Percentiles rank a stretch among this genome's conserved stretches.
Conservation (phyloP, 352 stramenopile genomes). For the Discostella stelligera region DNA sequence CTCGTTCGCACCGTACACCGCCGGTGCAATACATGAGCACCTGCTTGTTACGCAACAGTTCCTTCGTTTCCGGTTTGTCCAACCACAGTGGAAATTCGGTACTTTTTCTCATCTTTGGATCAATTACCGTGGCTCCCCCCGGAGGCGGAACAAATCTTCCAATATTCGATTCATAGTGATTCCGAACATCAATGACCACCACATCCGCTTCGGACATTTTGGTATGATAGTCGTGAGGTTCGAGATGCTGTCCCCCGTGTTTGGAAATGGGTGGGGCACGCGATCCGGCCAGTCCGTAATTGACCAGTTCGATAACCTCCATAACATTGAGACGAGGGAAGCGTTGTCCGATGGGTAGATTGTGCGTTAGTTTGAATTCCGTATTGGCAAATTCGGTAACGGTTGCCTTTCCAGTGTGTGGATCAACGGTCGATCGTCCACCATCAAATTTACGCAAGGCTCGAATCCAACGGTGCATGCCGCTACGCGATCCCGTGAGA, state of each 20-base stretch:
- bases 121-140: conserved; percentile 72
- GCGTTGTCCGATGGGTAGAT: conserved; percentile 69
- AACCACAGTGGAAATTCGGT: conserved; percentile 83
- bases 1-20: conserved; percentile 81
- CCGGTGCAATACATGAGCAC: conserved; percentile 87
- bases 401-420: conserved; percentile 15
- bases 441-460: conserved; percentile 48
- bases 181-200: conserved; percentile 83
- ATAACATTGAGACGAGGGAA: conserved; percentile 82
- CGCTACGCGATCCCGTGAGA: conserved; percentile 62
- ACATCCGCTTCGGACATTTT: conserved; percentile 74
- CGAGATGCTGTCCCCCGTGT: conserved; percentile 71
- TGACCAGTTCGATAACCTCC: conserved; percentile 74
- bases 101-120: conserved; percentile 84
- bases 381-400: conserved; percentile 75
- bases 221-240: conserved; percentile 78
- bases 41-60: conserved; percentile 81
- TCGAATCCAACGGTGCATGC: conserved; percentile 49
- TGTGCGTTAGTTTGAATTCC: conserved; percentile 84
- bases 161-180: conserved; percentile 83
- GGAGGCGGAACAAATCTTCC: conserved; percentile 76
- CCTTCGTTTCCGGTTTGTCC: conserved; percentile 73
- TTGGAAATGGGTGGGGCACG: conserved; percentile 64
- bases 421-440: conserved; percentile 20
- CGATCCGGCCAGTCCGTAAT: conserved; percentile 73